Percentiles rank a stretch among this genome's conserved stretches.
Evolutionary conservation across 2,329 filamentous ascomycete species (phyloP).

Genomic region (Stachybotrys chartarum): DNA sequence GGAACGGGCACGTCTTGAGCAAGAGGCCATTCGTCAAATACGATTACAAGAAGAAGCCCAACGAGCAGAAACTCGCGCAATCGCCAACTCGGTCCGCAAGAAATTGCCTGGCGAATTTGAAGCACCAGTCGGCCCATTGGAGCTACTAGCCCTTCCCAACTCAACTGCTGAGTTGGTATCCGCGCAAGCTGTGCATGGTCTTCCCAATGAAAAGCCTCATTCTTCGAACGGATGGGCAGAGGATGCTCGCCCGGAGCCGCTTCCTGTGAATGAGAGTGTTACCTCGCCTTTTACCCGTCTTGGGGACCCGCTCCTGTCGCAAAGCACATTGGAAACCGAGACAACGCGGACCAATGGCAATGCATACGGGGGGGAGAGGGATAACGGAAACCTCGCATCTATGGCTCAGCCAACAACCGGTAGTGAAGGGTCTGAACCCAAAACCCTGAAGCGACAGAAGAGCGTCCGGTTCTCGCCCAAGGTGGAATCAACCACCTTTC

Average conservation of each 20-base stretch:
- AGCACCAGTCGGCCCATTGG: slow-evolving; percentile 37
- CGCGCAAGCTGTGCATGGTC: neutral
- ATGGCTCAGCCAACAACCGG: slow-evolving; percentile 4
- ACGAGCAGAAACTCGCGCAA: slow-evolving; percentile 12
- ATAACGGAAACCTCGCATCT: neutral
- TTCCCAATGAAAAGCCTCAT: neutral
- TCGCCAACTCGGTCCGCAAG: slow-evolving; percentile 7
- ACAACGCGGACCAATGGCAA: neutral
- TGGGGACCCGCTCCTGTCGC: neutral
- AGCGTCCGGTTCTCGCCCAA: slow-evolving; percentile 64
- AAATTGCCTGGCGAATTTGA: neutral
- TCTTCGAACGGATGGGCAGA: neutral
- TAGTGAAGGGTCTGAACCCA: slow-evolving; percentile 12
- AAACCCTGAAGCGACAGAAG: slow-evolving; percentile 41
- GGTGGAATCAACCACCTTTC: slow-evolving; percentile 57
- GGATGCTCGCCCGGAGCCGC: neutral
- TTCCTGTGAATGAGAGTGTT: neutral
- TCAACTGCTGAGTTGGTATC: slow-evolving; percentile 20
- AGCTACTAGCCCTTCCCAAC: slow-evolving; percentile 49
- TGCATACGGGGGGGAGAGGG: neutral
- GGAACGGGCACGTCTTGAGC: slow-evolving; percentile 81
- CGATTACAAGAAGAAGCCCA: slow-evolving; percentile 35
- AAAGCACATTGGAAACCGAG: neutral
- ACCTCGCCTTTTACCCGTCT: neutral
- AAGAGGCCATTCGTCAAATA: slow-evolving; percentile 73